Percentiles rank a stretch among this genome's conserved stretches.
Conservation (phyloP, 169 alveolate genomes). For the Plasmodium gallinaceum region DNA sequence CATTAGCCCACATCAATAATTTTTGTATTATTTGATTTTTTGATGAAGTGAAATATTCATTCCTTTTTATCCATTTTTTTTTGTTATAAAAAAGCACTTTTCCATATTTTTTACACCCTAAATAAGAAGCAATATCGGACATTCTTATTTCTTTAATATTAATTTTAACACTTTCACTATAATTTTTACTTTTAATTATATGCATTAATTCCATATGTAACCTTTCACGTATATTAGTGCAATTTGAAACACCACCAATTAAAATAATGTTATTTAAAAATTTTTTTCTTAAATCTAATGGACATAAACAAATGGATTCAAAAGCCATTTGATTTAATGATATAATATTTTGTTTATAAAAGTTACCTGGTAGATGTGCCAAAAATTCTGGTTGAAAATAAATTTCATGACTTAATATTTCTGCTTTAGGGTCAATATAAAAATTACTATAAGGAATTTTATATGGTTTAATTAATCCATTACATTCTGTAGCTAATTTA, state of each 20-base stretch:
- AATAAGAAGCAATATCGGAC: constrained; percentile 71
- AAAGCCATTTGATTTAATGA: constrained; percentile 60
- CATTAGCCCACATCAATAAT: constrained; percentile 63
- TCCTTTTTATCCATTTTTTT: constrained; percentile 66
- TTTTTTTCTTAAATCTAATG: constrained; percentile 70
- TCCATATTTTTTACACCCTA: constrained; percentile 66
- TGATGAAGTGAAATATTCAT: constrained; percentile 34
- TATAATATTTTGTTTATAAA: constrained; percentile 65
- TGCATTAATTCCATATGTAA: constrained; percentile 52
- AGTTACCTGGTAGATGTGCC: constrained; percentile 76
- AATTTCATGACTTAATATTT: constrained; percentile 75
- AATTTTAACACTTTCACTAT: constrained; percentile 56
- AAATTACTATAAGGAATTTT: constrained; percentile 70
- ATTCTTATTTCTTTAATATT: constrained; percentile 37
- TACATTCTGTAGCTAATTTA: constrained; percentile 66
- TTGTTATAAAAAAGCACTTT: constrained; percentile 49
- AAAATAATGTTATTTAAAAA: constrained; percentile 49
- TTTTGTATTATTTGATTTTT: constrained; percentile 52
- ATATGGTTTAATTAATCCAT: constrained; percentile 68
- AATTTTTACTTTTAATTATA: constrained; percentile 40
- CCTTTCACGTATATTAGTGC: constrained; percentile 59
- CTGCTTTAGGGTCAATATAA: constrained; percentile 76
- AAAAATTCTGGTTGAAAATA: constrained; percentile 76
- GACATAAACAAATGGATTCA: constrained; percentile 70
- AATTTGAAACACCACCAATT: constrained; percentile 75